Evolutionary conservation across 78 protist species (phyloP).

Genomic region (Dictyostelium intermedium): DNA sequence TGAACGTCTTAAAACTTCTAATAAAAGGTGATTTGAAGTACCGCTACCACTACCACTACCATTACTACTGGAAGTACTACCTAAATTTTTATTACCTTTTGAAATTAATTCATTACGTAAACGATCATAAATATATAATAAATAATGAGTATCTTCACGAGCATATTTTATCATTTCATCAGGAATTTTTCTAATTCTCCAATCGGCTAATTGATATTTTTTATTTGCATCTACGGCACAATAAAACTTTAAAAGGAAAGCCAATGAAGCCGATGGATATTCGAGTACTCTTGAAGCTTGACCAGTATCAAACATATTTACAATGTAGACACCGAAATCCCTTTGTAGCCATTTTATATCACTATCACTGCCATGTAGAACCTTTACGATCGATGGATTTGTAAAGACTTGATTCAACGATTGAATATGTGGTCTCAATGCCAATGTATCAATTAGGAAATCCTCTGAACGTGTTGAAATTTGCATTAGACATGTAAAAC

Average conservation of each 20-base stretch:
- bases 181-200: constrained; percentile 97
- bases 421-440: constrained; percentile 83
- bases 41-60: not conserved
- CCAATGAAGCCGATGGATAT: constrained; percentile 79
- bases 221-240: constrained; percentile 92
- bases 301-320: constrained; percentile 98
- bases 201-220: constrained; percentile 97
- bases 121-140: constrained; percentile 93
- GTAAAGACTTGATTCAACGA: constrained; percentile 81
- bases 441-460: constrained; percentile 95
- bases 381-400: constrained; percentile 93
- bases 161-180: constrained; percentile 97
- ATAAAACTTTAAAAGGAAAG: constrained; percentile 84
- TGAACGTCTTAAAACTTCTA: constrained; percentile 42
- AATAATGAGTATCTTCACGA: constrained; percentile 97
- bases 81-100: not conserved
- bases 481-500: constrained; percentile 98
- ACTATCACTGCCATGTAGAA: constrained; percentile 93
- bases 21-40: not conserved
- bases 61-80: no score
- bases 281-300: constrained; percentile 91
- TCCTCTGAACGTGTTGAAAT: constrained; percentile 92
- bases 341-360: constrained; percentile 96
- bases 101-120: constrained; percentile 25
- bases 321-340: constrained; percentile 98